These are phyloP conservation scores for Raphanus sativus DNA, from an alignment of 345 rosid species.

Conservation along the genomic window DNA sequence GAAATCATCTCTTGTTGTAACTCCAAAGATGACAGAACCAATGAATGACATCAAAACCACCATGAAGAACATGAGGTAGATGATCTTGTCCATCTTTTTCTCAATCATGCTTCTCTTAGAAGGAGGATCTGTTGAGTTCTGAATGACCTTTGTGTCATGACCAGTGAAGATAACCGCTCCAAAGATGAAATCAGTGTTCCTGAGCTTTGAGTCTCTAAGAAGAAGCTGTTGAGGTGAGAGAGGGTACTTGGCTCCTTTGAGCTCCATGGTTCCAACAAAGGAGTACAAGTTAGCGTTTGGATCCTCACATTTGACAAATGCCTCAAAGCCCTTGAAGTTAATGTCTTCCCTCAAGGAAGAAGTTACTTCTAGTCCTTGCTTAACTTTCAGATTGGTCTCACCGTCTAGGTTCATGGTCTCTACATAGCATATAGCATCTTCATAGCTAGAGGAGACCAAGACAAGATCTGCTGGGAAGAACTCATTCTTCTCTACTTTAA, in stretches of 20 bases:
- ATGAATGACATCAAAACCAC: conserved; percentile 53
- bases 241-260: conserved; percentile 54
- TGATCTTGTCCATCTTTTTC: conserved; percentile 73
- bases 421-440: conserved; percentile 80
- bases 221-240: conserved; percentile 84
- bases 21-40: conserved; percentile 73
- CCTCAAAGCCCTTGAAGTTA: conserved; percentile 58
- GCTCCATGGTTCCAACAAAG: conserved; percentile 75
- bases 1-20: conserved; percentile 58
- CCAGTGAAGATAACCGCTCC: conserved; percentile 90
- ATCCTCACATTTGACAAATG: conserved; percentile 75
- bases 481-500: conserved; percentile 79
- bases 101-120: conserved; percentile 90
- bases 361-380: conserved; percentile 78
- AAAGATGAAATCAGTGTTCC: conserved; percentile 75
- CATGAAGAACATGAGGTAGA: conserved; percentile 63
- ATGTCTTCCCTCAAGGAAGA: conserved; percentile 57
- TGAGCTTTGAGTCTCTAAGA: conserved; percentile 78
- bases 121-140: conserved; percentile 77
- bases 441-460: conserved; percentile 81
- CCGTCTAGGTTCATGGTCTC: conserved; percentile 98
- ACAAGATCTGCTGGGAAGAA: conserved; percentile 86
- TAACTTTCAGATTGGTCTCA: conserved; percentile 83
- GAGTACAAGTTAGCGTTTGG: conserved; percentile 89
- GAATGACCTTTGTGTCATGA: conserved; percentile 88